Conservation (phyloP, 495 filamentous ascomycete genomes). For the Saxispiralis lemnorum region DNA sequence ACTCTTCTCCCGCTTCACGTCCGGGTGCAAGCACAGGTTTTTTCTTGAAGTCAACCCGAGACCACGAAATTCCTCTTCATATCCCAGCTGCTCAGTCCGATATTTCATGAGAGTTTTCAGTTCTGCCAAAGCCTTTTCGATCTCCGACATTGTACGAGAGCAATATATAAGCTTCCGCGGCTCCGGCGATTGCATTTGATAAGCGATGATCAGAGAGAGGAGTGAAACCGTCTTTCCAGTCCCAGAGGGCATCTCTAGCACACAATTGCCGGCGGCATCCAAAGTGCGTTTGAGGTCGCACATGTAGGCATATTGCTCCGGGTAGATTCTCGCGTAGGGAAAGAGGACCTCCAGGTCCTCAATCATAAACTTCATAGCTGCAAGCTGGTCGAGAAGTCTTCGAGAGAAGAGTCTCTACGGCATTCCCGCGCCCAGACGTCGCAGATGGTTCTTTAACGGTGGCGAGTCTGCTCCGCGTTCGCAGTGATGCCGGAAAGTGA, state of each 20-base stretch:
- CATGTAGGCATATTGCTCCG: conserved; percentile 99
- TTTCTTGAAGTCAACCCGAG: conserved; percentile 89
- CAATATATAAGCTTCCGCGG: conserved; percentile 95
- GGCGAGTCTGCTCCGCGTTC: no score
- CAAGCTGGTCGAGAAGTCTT: no score
- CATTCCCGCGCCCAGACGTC: no score
- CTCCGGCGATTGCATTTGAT: conserved; percentile 79
- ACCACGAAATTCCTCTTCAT: conserved; percentile 80
- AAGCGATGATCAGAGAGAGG: conserved; percentile 86
- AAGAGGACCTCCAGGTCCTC: conserved; percentile 93
- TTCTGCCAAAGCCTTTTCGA: conserved; percentile 90
- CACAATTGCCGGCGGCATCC: conserved; percentile 85
- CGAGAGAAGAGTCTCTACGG: no score
- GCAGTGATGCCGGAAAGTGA: no score
- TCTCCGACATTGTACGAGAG: conserved; percentile 91
- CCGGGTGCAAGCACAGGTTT: conserved; percentile 90
- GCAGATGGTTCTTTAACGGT: no score
- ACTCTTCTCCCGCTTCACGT: conserved; percentile 88
- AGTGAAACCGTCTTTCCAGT: conserved; percentile 96
- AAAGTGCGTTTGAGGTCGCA: conserved; percentile 93
- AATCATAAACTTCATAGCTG: conserved; percentile 83
- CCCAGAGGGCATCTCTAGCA: conserved; percentile 99
- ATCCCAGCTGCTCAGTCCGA: conserved; percentile 64
- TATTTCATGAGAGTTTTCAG: conserved; percentile 89
- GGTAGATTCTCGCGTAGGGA: conserved; percentile 92